Evolutionary conservation across 306 rosid genomes (phyloP).

Genomic region (Vigna unguiculata): DNA sequence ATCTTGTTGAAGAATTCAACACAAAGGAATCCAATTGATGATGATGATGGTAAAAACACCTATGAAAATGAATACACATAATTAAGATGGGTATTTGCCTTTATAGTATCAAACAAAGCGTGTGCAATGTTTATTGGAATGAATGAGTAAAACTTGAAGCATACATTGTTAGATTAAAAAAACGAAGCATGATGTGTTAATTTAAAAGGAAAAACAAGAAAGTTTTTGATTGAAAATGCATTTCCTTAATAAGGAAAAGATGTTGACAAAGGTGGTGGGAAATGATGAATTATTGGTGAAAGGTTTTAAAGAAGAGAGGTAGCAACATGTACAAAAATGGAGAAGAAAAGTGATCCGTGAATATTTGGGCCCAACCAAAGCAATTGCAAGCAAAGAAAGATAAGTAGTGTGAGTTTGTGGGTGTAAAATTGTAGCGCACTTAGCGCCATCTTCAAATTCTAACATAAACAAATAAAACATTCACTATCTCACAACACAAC

Average conservation of each 20-base stretch:
- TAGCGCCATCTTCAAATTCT: conserved; percentile 34
- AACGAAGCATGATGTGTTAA: too few species aligned
- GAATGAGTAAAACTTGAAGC: too few species aligned
- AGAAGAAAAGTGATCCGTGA: conserved; percentile 9
- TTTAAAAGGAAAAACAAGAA: too few species aligned
- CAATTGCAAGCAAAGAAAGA: neutral
- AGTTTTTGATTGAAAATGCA: neutral
- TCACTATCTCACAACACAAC: neutral
- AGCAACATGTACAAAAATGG: conserved; percentile 8
- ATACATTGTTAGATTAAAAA: too few species aligned
- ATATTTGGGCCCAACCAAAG: conserved; percentile 37
- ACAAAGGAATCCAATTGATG: too few species aligned
- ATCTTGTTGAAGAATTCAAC: too few species aligned
- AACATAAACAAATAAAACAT: conserved; percentile 11
- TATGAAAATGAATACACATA: too few species aligned
- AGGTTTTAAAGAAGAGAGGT: neutral
- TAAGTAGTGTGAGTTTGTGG: neutral
- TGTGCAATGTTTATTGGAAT: too few species aligned
- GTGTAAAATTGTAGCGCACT: conserved; percentile 19
- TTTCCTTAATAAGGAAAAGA: neutral
- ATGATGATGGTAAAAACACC: too few species aligned
- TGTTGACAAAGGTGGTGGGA: neutral
- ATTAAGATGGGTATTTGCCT: too few species aligned
- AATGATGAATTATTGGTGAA: conserved; percentile 37
- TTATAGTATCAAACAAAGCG: too few species aligned